Percentiles rank a stretch among this genome's conserved stretches.
phyloP scores from a whole-genome alignment of 208 protist species.

The Dictyostelium gargantuum region DNA sequence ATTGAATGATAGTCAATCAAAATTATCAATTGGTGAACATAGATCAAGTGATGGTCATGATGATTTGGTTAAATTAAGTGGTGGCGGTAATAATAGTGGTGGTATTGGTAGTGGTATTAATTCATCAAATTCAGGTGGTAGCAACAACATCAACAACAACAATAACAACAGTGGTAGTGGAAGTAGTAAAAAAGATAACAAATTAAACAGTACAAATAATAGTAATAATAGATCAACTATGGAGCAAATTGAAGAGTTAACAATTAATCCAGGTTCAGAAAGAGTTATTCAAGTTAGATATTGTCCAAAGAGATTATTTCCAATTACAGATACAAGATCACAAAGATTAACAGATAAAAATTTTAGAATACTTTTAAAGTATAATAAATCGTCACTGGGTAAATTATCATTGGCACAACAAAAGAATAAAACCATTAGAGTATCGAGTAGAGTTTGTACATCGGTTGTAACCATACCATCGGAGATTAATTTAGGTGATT shows the following conservation, averaged over 20 bases:
- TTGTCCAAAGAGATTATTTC: conserved; percentile 38
- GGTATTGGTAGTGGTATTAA: neutral
- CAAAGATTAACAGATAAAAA: neutral
- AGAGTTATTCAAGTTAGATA: conserved; percentile 69
- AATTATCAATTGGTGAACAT: conserved; percentile 2
- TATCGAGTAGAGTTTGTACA: conserved; percentile 67
- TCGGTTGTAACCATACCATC: conserved; percentile 52
- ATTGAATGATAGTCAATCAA: neutral
- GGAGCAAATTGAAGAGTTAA: conserved; percentile 73
- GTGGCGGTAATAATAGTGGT: neutral
- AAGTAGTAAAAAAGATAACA: neutral
- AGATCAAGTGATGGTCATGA: neutral
- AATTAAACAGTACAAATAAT: neutral
- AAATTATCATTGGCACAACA: neutral
- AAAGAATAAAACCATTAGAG: conserved; percentile 57
- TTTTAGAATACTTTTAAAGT: conserved; percentile 5
- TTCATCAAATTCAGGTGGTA: neutral
- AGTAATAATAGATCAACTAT: neutral
- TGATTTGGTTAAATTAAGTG: neutral
- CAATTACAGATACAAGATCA: neutral
- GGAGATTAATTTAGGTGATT: conserved; percentile 76
- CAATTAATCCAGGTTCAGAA: conserved; percentile 70
- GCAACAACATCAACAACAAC: neutral
- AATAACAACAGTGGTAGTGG: neutral
- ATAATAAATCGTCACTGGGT: neutral